phyloP scores from a whole-genome alignment of 306 rosid species.

The Pueraria montana region DNA sequence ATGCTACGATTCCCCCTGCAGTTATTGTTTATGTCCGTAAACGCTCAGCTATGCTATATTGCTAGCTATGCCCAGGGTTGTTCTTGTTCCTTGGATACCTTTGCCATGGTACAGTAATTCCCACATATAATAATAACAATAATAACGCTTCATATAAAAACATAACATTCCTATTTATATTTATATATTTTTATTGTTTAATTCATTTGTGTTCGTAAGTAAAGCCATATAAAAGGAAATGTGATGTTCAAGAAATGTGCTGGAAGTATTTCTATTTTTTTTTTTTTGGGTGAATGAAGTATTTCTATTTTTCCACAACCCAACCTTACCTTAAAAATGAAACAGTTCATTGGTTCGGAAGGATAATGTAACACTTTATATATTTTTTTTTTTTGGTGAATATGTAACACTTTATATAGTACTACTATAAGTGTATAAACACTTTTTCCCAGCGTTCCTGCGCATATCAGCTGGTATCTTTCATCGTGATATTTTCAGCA shows the following conservation, averaged over 20 bases:
- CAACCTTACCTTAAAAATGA: too few relatives aligned
- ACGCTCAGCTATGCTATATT: not conserved
- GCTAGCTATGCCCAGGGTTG: not conserved
- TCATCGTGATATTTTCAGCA: not conserved
- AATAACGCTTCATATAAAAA: too few relatives aligned
- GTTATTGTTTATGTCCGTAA: slow-evolving; percentile 35
- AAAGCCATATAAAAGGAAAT: not conserved
- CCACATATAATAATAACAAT: not conserved
- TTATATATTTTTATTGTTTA: too few relatives aligned
- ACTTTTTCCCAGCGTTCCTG: not conserved
- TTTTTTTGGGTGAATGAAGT: too few relatives aligned
- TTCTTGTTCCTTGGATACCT: not conserved
- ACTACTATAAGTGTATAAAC: too few relatives aligned
- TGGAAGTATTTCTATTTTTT: not conserved
- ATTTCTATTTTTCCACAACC: not conserved
- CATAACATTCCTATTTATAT: too few relatives aligned
- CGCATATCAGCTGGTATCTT: not conserved
- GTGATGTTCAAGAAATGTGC: not conserved
- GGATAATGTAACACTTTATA: too few relatives aligned
- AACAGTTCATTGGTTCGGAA: too few relatives aligned
- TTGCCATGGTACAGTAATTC: not conserved
- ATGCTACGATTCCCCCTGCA: slow-evolving; percentile 24
- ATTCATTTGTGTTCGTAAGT: too few relatives aligned
- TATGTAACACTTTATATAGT: too few relatives aligned
- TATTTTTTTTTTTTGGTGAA: too few relatives aligned